phyloP scores from a whole-genome alignment of 129 eudicot genomes.

The Escallonia herrerae region DNA sequence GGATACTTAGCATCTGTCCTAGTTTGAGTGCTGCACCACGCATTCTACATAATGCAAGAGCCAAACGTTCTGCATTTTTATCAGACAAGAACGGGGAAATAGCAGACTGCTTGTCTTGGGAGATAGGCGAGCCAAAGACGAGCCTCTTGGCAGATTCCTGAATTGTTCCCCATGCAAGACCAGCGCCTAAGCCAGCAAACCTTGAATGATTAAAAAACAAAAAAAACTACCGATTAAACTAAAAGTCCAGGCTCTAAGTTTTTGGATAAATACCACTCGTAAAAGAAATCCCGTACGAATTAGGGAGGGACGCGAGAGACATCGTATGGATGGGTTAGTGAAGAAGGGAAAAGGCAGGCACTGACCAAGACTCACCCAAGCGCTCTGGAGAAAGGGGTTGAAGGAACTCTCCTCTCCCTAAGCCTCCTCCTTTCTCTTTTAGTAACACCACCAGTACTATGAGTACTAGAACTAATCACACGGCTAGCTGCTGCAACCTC shows the following conservation, averaged over 20 bases:
- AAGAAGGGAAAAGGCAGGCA: too few species aligned
- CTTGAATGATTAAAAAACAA: conserved; percentile 33
- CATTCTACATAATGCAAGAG: conserved; percentile 97
- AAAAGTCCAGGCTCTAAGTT: conserved; percentile 2
- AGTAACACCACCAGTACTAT: neutral
- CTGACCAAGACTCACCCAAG: conserved; percentile 54
- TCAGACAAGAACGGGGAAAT: conserved; percentile 78
- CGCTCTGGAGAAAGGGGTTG: conserved; percentile 87
- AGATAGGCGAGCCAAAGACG: conserved; percentile 49
- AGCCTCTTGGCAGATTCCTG: conserved; percentile 95
- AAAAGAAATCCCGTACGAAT: too few species aligned
- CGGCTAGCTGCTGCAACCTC: conserved; percentile 10
- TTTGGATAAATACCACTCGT: too few species aligned
- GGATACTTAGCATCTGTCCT: conserved; percentile 98
- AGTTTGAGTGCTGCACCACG: conserved; percentile 98
- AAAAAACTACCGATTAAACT: conserved; percentile 13
- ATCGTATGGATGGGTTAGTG: too few species aligned
- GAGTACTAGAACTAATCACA: neutral
- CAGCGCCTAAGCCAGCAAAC: conserved; percentile 98
- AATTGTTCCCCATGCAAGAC: conserved; percentile 96
- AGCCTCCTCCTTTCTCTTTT: conserved; percentile 43
- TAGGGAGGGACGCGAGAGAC: too few species aligned
- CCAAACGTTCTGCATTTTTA: conserved; percentile 92
- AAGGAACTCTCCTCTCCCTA: conserved; percentile 90
- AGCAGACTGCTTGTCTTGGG: conserved; percentile 49